Evolutionary conservation across 176 grass and related monocot genomes (phyloP).

Genomic region (Aegilops sharonensis): DNA sequence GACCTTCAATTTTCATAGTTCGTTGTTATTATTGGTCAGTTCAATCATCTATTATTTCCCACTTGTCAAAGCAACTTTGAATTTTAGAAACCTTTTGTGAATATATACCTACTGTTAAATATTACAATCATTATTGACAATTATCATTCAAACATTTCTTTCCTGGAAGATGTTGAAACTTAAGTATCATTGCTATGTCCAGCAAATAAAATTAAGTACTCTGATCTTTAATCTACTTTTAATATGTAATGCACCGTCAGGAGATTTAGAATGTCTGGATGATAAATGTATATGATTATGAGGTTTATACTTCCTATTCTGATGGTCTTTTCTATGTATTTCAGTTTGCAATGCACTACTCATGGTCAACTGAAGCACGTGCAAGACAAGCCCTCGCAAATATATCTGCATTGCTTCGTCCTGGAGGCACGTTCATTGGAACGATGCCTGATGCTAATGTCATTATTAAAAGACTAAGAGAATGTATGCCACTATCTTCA

Average conservation of each 20-base stretch:
- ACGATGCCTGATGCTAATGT: conserved; percentile 97
- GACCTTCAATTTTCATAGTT: background rate
- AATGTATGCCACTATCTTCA: conserved; percentile 47
- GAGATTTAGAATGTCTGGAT: background rate
- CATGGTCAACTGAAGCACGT: conserved; percentile 91
- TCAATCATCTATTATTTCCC: background rate
- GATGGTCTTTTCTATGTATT: conserved; percentile 24
- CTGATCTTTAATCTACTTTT: background rate
- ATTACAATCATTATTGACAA: background rate
- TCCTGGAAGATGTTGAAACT: background rate
- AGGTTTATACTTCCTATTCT: conserved; percentile 8
- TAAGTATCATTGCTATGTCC: background rate
- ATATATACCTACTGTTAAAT: background rate
- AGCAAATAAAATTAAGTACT: background rate
- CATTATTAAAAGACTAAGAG: conserved; percentile 88
- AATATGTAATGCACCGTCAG: background rate
- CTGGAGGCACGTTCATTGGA: conserved; percentile 87
- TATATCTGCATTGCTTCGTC: conserved; percentile 84
- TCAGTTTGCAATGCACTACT: conserved; percentile 98
- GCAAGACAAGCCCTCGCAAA: conserved; percentile 88
- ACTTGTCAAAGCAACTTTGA: background rate
- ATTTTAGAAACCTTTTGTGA: background rate
- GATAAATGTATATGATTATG: background rate
- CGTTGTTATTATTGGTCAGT: background rate
- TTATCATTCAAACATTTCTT: background rate